Conservation (phyloP, 2,329 filamentous ascomycete species). For the Phoma sp. region DNA sequence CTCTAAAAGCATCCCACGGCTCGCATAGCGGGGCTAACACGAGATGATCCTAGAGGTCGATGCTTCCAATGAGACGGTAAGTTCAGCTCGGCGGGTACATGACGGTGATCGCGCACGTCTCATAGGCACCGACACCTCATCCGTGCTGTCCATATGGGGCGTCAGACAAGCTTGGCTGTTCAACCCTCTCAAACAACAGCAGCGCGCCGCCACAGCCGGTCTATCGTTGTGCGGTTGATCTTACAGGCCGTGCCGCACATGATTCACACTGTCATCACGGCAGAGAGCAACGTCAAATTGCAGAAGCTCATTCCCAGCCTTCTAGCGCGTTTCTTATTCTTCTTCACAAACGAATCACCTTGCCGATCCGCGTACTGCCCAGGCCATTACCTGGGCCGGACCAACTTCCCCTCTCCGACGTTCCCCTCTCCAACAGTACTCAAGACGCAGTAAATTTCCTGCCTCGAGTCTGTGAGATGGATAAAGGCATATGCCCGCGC, state of each 20-base stretch:
- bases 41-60: slow-evolving; percentile 6
- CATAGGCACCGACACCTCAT: slow-evolving; percentile 4
- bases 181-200: neutral
- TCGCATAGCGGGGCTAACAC: slow-evolving; percentile 16
- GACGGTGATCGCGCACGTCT: slow-evolving; percentile 1
- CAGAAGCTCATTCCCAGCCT: slow-evolving; percentile 16
- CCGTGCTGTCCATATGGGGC: neutral
- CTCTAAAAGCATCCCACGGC: slow-evolving; percentile 10
- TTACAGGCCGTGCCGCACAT: slow-evolving; percentile 3
- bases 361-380: slow-evolving; percentile 11
- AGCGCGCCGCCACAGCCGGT: slow-evolving; percentile 13
- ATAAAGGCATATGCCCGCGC: neutral
- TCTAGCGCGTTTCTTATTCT: slow-evolving; percentile 19
- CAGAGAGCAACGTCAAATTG: neutral
- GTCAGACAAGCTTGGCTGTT: slow-evolving; percentile 11
- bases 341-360: slow-evolving; percentile 10
- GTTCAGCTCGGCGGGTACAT: slow-evolving; percentile 8
- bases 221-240: neutral
- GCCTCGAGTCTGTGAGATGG: neutral
- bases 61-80: neutral
- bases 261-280: slow-evolving; percentile 6
- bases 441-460: slow-evolving; percentile 4
- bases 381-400: slow-evolving; percentile 4
- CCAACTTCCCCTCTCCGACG: neutral
- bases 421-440: slow-evolving; percentile 1